These are phyloP conservation scores for Podospora didyma DNA, from an alignment of 495 filamentous ascomycete species.

Conservation along the genomic window DNA sequence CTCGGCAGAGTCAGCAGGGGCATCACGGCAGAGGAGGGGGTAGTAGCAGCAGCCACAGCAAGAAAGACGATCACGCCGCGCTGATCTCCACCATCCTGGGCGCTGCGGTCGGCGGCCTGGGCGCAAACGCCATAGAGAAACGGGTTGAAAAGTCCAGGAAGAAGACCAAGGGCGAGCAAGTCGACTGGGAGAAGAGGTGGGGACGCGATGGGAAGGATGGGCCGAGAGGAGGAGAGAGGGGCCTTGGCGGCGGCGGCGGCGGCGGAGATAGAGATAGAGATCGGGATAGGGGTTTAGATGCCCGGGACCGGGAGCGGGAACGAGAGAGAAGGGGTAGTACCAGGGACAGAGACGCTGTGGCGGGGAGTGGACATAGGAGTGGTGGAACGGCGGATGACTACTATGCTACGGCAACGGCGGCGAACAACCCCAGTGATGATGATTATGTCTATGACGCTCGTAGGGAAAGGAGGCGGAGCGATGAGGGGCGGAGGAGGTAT, in stretches of 20 bases:
- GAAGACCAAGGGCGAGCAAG: slow-evolving; percentile 21
- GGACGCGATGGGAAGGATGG: slow-evolving; percentile 4
- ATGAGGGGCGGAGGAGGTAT: neutral
- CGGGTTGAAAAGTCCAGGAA: slow-evolving; percentile 29
- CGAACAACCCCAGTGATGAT: neutral
- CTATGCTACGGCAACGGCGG: neutral
- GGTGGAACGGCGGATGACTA: neutral
- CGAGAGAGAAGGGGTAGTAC: too few relatives aligned
- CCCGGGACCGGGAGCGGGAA: neutral
- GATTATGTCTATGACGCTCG: slow-evolving; percentile 9
- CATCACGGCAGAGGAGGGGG: slow-evolving; percentile 16
- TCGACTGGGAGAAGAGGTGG: slow-evolving; percentile 29
- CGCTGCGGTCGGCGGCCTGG: slow-evolving; percentile 42
- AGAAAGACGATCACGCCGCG: slow-evolving; percentile 16
- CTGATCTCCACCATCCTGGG: slow-evolving; percentile 41
- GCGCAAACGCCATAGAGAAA: slow-evolving; percentile 45
- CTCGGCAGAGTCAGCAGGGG: slow-evolving; percentile 4
- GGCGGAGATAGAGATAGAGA: slow-evolving; percentile 1
- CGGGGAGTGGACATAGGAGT: neutral
- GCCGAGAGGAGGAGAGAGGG: neutral
- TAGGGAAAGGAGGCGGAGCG: neutral
- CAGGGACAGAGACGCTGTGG: too few relatives aligned
- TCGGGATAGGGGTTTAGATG: slow-evolving; percentile 5
- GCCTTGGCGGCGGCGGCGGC: neutral
- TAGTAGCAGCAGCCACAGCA: slow-evolving; percentile 4